A percentile compares a stretch with the other conserved stretches of the same genome.
These are phyloP conservation scores for Chaetothyriales sp. DNA, from an alignment of 2,329 filamentous ascomycete species.

Conservation along the genomic window DNA sequence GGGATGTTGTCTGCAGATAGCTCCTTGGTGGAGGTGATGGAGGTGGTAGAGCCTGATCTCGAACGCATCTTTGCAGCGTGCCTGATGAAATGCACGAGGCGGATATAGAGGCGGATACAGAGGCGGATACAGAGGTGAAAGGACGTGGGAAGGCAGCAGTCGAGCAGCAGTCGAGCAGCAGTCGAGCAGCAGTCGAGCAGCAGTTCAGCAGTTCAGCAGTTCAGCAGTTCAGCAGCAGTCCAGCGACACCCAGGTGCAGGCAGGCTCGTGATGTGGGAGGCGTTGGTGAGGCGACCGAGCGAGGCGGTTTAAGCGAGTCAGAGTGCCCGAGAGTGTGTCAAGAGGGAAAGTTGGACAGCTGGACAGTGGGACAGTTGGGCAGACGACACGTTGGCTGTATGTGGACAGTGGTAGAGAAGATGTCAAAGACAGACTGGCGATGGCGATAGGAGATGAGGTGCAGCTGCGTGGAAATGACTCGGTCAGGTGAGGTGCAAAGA, in stretches of 20 bases:
- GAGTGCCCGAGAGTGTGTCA: neutral
- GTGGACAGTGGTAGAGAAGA: neutral
- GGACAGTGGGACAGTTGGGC: too few relatives aligned
- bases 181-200: too few relatives aligned
- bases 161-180: too few relatives aligned
- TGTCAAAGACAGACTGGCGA: neutral
- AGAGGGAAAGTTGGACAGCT: neutral
- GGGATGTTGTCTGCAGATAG: slow-evolving; percentile 42
- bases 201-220: too few relatives aligned
- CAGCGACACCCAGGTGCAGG: neutral
- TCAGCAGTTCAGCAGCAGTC: too few relatives aligned
- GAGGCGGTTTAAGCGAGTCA: neutral
- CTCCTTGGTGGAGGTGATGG: slow-evolving; percentile 24
- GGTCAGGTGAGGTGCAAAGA: neutral
- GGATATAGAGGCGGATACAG: neutral
- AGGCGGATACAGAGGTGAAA: neutral
- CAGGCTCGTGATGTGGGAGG: neutral
- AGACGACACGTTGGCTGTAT: too few relatives aligned
- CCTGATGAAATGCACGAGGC: neutral
- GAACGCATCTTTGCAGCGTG: slow-evolving; percentile 8
- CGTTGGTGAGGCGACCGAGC: neutral
- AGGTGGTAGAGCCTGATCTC: slow-evolving; percentile 11
- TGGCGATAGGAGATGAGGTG: neutral
- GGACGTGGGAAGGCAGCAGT: too few relatives aligned
- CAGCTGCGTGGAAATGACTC: neutral